These are phyloP conservation scores for Leishmania turanica DNA, from an alignment of 208 protist species.

Conservation along the genomic window DNA sequence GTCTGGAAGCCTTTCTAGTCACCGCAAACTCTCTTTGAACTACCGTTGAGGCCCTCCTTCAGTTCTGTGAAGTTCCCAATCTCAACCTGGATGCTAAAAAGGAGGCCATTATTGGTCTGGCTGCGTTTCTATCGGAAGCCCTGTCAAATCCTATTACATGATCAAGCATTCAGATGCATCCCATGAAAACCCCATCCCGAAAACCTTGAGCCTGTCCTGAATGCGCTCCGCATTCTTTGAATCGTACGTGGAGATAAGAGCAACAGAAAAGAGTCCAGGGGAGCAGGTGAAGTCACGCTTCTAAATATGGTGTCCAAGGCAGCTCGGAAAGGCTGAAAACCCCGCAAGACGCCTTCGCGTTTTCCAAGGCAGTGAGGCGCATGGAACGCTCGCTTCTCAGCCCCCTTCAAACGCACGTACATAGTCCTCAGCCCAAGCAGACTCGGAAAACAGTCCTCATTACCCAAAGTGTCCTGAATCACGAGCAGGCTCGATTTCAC, in stretches of 20 bases:
- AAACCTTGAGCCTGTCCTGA: slow-evolving; percentile 17
- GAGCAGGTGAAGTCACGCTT: slow-evolving; percentile 33
- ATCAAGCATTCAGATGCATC: slow-evolving; percentile 21
- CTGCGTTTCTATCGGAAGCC: slow-evolving; percentile 7
- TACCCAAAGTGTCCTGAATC: slow-evolving; percentile 15
- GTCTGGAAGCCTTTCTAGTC: background rate
- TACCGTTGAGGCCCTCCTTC: slow-evolving; percentile 29
- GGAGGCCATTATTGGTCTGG: slow-evolving; percentile 10
- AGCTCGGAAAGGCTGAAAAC: slow-evolving; percentile 14
- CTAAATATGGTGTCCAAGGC: slow-evolving; percentile 21
- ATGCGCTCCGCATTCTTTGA: slow-evolving; percentile 8
- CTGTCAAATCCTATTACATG: slow-evolving; percentile 29
- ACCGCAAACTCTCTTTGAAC: slow-evolving; percentile 16
- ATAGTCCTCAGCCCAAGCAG: slow-evolving; percentile 24
- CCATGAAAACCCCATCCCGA: slow-evolving; percentile 30
- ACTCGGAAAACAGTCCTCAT: slow-evolving; percentile 28
- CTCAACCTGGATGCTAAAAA: slow-evolving; percentile 23
- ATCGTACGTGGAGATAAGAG: slow-evolving; percentile 23
- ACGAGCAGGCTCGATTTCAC: background rate
- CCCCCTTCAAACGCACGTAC: slow-evolving; percentile 27
- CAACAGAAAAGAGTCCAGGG: slow-evolving; percentile 20
- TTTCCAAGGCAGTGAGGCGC: background rate
- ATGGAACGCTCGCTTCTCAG: slow-evolving; percentile 16
- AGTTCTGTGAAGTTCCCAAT: slow-evolving; percentile 31
- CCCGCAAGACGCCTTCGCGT: slow-evolving; percentile 1